phyloP scores from a whole-genome alignment of 306 rosid genomes.

The Cicer yamashitae region DNA sequence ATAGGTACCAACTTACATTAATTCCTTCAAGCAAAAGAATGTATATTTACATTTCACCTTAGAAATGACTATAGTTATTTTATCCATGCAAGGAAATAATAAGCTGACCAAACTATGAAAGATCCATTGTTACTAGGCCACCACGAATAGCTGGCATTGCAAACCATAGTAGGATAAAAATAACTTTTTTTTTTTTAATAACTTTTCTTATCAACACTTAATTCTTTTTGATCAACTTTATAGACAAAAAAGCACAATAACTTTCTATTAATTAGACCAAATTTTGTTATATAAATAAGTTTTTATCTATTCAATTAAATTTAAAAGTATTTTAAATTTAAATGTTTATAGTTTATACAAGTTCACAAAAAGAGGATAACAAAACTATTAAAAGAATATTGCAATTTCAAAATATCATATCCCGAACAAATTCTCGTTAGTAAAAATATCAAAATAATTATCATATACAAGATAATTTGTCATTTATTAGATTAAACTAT shows the following conservation, averaged over 20 bases:
- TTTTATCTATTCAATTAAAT: background rate
- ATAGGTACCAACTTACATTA: slow-evolving; percentile 28
- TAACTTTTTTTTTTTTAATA: background rate
- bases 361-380: background rate
- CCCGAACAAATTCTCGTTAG: too few species aligned
- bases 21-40: slow-evolving; percentile 48
- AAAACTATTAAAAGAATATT: too few species aligned
- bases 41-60: slow-evolving; percentile 1
- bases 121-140: too few species aligned
- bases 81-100: too few species aligned
- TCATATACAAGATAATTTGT: too few species aligned
- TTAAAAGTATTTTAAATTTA: too few species aligned
- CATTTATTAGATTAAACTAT: too few species aligned
- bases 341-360: background rate
- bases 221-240: background rate
- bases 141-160: too few species aligned
- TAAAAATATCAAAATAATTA: too few species aligned
- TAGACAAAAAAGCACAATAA: background rate
- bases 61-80: background rate
- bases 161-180: background rate
- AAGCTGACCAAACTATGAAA: too few species aligned
- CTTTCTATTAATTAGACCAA: background rate
- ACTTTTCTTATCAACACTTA: background rate
- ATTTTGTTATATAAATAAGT: background rate
- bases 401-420: too few species aligned